Percentiles rank a stretch among this genome's conserved stretches.
Evolutionary conservation across 257 asterid species (phyloP).

Genomic region (Ilex aquifolium): DNA sequence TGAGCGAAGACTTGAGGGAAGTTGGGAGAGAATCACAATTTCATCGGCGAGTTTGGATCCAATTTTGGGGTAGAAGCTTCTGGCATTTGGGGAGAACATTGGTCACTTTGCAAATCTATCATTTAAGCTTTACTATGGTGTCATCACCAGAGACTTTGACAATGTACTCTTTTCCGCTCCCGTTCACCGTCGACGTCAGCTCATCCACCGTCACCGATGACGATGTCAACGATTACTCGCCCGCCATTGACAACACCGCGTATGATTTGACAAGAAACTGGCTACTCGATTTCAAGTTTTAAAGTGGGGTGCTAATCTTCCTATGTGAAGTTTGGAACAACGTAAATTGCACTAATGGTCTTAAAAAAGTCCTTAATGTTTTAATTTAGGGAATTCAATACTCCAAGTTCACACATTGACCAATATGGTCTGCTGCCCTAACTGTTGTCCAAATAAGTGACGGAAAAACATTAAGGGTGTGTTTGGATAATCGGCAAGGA

Average conservation of each 20-base stretch:
- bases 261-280: too few species aligned
- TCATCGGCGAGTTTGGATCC: constrained; percentile 86
- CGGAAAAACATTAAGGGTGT: too few species aligned
- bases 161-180: constrained; percentile 94
- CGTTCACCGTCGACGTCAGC: constrained; percentile 75
- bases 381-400: too few species aligned
- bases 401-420: too few species aligned
- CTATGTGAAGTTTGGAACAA: too few species aligned
- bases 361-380: too few species aligned
- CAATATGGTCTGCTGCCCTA: too few species aligned
- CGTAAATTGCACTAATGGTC: too few species aligned
- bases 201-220: constrained; percentile 73
- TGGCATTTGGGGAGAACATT: constrained; percentile 89
- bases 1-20: constrained; percentile 77
- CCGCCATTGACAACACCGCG: constrained; percentile 37
- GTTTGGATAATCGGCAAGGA: too few species aligned
- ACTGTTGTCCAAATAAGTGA: too few species aligned
- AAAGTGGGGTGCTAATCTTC: too few species aligned
- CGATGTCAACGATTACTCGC: constrained; percentile 41
- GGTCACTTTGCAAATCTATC: constrained; percentile 77
- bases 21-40: constrained; percentile 60
- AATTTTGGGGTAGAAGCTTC: constrained; percentile 88
- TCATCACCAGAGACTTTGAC: constrained; percentile 89
- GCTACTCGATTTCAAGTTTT: too few species aligned
- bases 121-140: constrained; percentile 82